Base-by-base conservation (phyloP, 1,284 basidiomycete species). In the Earliella scabrosa region DNA sequence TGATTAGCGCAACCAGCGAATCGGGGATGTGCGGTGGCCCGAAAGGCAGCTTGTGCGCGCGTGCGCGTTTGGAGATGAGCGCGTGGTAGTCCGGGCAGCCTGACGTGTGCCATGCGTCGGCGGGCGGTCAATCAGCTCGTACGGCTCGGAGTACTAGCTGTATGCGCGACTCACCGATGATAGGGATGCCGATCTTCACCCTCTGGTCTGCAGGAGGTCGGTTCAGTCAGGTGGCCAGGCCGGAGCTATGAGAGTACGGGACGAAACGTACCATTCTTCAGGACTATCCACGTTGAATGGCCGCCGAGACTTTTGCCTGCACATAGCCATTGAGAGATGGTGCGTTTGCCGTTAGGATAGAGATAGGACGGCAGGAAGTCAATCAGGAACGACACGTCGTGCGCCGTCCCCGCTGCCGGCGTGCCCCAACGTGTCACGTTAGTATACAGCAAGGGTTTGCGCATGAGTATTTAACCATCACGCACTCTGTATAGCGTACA, bases 281-380 rank as follows among this genome's bases (percentile, higher is more conserved):
- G 77, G 1, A 79, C 75, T 32, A 90, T 79, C 92, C 92, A 94
- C 0, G 86, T 78, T 0, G 89, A 79, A 66, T 94, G 92, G 0
- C 91, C 92, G 0, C 92, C 92, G 0, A 94, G 80, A 60, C 87
- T 90, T 60, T 88, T 80, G 0, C 92, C 92, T 1, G 81, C 79
- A 1, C 87, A 74, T 5, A 86, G 84, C 85, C 87, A 96, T 56
- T 86, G 79, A 3, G 75, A 77, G 38, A 97, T 82, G 5, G 65
- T 70, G 11, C 85, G 77, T 61, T 95, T 87, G 13, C 77, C 85
- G 20, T 76, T 66, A 0, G 93, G 93, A 68, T 90, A 97, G 21
- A 97, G 73, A 70, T 89, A 92, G 1, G 86, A 69, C 0, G 88
- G 84, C 2, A 97, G 77, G 67, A 93, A 90, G 68, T 95, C 90